These are phyloP conservation scores for Basipetospora chlamydospora DNA, from an alignment of 2,329 filamentous ascomycete species.

Conservation along the genomic window DNA sequence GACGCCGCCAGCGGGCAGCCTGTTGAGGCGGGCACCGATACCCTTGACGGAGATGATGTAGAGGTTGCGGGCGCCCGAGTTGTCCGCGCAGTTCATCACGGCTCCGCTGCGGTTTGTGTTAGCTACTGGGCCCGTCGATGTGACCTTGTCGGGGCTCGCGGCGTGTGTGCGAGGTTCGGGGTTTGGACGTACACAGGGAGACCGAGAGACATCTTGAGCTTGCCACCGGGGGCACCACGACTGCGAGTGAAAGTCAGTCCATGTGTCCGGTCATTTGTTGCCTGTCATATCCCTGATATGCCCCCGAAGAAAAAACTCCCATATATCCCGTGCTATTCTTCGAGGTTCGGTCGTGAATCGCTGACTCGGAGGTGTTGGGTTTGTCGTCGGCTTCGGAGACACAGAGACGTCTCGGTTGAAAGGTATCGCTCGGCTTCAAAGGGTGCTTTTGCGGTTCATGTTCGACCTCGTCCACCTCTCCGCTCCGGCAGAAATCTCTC, in stretches of 20 bases:
- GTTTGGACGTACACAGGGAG: conserved; percentile 79
- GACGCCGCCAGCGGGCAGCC: conserved; percentile 91
- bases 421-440: no score
- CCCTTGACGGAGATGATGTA: conserved; percentile 99
- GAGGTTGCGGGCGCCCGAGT: conserved; percentile 95
- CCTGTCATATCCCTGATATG: background rate
- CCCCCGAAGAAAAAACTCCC: background rate
- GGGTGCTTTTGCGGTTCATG: no score
- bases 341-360: background rate
- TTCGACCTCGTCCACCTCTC: no score
- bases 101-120: conserved; percentile 52
- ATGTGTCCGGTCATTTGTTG: background rate
- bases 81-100: conserved; percentile 99
- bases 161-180: background rate
- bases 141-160: no score
- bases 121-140: no score
- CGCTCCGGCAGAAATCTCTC: no score
- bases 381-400: background rate
- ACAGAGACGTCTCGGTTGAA: no score
- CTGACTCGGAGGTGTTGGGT: background rate
- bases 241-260: conserved; percentile 20
- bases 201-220: conserved; percentile 99
- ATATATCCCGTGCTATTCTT: background rate
- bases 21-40: conserved; percentile 93
- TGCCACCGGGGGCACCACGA: conserved; percentile 94